Evolutionary conservation across 345 rosid species (phyloP), one percentile per base, ranked within the genome.

Genomic region (Lepidium didymum): DNA sequence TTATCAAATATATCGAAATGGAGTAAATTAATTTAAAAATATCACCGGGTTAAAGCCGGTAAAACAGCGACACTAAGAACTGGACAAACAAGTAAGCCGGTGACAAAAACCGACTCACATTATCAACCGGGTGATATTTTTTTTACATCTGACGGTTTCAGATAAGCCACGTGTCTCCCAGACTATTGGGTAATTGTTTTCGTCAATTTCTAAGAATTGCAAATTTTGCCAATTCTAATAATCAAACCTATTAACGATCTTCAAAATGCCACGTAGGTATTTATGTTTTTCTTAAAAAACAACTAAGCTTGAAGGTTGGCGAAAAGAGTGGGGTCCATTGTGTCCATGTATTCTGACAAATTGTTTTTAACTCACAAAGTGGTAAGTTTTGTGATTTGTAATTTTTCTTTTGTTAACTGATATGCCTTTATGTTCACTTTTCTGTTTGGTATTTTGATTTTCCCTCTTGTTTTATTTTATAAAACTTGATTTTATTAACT

Each of bases 11-110:
- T 54, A 71, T 62, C 69, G 31, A 35, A 71, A 60, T 1, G 0
- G 8, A 25, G 10, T 19, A 36, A 11, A 35, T 23, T 11, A 55
- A 55, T 21, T 36, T 10, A 13, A 25, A 27, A 58, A 59, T 53
- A 60, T 67, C 64, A 60, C 37, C 55, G 55, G 67, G 66, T 56
- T 55, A 27, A 37, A 44, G 23, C 70, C 71, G 71, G 66, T 64
- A 10, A 42, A 33, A 34, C 29, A 64, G 36, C 27, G 59, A 46
- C 64, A 15, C 29, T 8, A 6, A 19, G 10, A 34, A 36, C 52
- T 34, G 12, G 68, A 60, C 64, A 54, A 59, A 53, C 58, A 43
- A 67, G 73, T 61, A 34, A 42, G 51, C 62, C 62, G 67, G 68
- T 67, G 15, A 10, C 27, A 27, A 8, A 6, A 66, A 66, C 77